These are phyloP conservation scores for Pestalotiopsis sp. DNA, from an alignment of 2,329 filamentous ascomycete species.

Conservation along the genomic window DNA sequence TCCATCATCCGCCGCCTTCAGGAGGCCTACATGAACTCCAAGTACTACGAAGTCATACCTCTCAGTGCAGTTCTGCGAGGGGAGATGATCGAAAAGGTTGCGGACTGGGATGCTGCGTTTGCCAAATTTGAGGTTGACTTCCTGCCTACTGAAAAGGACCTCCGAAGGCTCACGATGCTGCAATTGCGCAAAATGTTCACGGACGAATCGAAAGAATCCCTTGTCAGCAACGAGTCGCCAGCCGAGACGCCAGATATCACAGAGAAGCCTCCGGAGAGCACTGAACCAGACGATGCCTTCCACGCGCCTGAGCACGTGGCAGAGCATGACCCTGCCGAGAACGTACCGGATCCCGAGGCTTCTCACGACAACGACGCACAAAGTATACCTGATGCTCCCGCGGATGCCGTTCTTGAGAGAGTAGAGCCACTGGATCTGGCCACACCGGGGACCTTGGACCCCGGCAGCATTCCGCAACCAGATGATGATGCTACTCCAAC, in stretches of 20 bases:
- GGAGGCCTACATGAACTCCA: constrained; percentile 88
- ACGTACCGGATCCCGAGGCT: constrained; percentile 18
- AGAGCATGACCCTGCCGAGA: constrained; percentile 22
- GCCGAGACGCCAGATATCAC: constrained; percentile 55
- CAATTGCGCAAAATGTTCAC: constrained; percentile 95
- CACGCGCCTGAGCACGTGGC: constrained; percentile 23
- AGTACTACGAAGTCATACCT: constrained; percentile 96
- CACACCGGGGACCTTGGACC: constrained; percentile 21
- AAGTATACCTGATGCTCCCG: constrained; percentile 32
- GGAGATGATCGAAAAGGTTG: constrained; percentile 88
- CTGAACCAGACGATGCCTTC: constrained; percentile 20
- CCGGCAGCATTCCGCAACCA: constrained; percentile 17
- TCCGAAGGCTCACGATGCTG: constrained; percentile 85
- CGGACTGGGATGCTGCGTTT: constrained; percentile 92
- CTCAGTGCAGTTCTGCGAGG: constrained; percentile 80
- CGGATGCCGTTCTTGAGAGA: constrained; percentile 43
- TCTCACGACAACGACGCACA: constrained; percentile 24
- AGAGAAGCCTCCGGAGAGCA: constrained; percentile 47
- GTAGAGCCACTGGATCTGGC: constrained; percentile 56
- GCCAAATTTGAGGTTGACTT: constrained; percentile 90
- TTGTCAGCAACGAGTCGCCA: constrained; percentile 69
- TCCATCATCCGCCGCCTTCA: constrained; percentile 77
- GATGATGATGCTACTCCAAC: constrained; percentile 15
- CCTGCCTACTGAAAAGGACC: constrained; percentile 94
- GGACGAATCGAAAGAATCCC: constrained; percentile 80